Conservation (phyloP, 768 basidiomycete genomes). For the Holtermannia corniformis region DNA sequence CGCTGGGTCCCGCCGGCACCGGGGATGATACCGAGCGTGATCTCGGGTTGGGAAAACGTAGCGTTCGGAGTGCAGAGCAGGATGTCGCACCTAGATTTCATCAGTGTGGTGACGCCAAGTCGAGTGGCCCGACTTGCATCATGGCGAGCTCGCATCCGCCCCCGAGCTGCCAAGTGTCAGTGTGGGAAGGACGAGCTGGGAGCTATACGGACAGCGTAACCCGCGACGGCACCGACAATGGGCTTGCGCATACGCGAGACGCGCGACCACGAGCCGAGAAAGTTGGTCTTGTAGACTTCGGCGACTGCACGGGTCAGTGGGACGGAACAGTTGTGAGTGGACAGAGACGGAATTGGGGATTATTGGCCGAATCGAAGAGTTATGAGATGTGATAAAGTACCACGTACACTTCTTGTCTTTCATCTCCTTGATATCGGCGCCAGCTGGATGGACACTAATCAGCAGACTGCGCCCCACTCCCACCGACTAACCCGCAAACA, state of each 20-base stretch:
- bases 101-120: too few relatives aligned
- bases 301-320: too few relatives aligned
- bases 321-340: too few relatives aligned
- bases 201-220: conserved; percentile 57
- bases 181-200: neutral
- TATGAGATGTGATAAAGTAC: neutral
- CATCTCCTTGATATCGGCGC: conserved; percentile 99
- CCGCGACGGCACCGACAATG: conserved; percentile 90
- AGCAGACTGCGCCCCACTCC: neutral
- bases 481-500: conserved; percentile 69
- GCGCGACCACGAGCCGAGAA: conserved; percentile 68
- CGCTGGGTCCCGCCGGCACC: conserved; percentile 92
- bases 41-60: conserved; percentile 91
- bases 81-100: conserved; percentile 85
- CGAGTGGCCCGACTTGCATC: too few relatives aligned
- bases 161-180: conserved; percentile 57
- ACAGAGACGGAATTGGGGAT: too few relatives aligned
- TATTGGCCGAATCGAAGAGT: too few relatives aligned
- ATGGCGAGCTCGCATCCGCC: conserved; percentile 95
- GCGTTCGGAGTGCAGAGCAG: conserved; percentile 83
- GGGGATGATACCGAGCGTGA: conserved; percentile 88
- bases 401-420: conserved; percentile 80
- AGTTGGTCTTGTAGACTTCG: conserved; percentile 78
- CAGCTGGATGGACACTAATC: conserved; percentile 52
- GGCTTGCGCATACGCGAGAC: conserved; percentile 73